phyloP scores from a whole-genome alignment of 2,329 filamentous ascomycete species.

The Blumeriella jaapii region DNA sequence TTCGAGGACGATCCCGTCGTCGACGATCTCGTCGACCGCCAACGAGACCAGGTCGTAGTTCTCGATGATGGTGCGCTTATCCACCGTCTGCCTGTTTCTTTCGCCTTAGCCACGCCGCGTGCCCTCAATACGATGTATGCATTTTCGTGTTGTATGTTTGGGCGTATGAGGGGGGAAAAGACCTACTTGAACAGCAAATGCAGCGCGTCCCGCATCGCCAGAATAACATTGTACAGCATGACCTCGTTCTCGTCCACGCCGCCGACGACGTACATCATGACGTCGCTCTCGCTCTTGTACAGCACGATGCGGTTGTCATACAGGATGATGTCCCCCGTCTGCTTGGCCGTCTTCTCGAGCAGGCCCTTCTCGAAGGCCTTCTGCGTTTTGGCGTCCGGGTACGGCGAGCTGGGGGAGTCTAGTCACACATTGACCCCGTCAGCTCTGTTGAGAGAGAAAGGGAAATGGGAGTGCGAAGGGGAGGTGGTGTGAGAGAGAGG shows the following conservation, averaged over 20 bases:
- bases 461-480: too few species aligned
- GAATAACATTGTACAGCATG: conserved; percentile 84
- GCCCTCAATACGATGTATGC: too few species aligned
- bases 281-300: conserved; percentile 96
- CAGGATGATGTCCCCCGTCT: conserved; percentile 88
- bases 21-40: conserved; percentile 88
- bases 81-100: conserved; percentile 67
- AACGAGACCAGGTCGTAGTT: conserved; percentile 96
- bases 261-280: conserved; percentile 92
- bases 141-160: too few species aligned
- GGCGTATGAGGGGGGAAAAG: background rate
- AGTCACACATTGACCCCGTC: background rate
- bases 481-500: too few species aligned
- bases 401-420: conserved; percentile 54
- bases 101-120: too few species aligned
- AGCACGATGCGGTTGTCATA: conserved; percentile 95
- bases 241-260: conserved; percentile 93
- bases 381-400: conserved; percentile 82
- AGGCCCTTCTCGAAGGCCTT: conserved; percentile 95
- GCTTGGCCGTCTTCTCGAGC: conserved; percentile 90
- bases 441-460: too few species aligned
- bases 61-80: conserved; percentile 95
- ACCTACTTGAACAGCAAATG: conserved; percentile 84
- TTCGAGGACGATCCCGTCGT: conserved; percentile 93
- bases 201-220: conserved; percentile 81